Base-by-base conservation (phyloP, 2,329 filamentous ascomycete genomes). In the Aspergillus japonicus region DNA sequence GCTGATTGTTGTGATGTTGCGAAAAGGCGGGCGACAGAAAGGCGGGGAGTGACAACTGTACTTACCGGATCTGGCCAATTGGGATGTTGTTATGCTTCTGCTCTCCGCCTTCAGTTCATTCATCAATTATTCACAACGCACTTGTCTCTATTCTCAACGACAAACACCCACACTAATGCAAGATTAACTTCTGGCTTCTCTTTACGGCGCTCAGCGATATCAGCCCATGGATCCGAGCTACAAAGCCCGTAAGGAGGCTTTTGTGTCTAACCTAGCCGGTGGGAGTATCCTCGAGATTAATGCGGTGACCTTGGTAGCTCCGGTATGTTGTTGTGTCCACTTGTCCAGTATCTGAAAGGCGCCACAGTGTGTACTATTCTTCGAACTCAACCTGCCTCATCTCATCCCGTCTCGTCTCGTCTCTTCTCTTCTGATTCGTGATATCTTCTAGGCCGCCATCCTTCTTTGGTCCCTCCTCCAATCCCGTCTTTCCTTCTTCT, bases 161-260 rank as follows among this genome's bases (percentile, higher is more conserved):
- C 16, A 23, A 14, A 16, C 10, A 33, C 12, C 11, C 24, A n/a
- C 26, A 48, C 42, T 55, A 23, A 55, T 55, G 42, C 53, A 35
- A 55, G 53, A 33, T 48, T 55, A 31, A 39, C 42, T 55, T 29
- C 35, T 31, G 24, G 12, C 53, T 31, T 16, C 14, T 55, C 42
- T 48, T n/a, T 26, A 35, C 24, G 21, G 35, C 42, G 5, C 16
- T 11, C 21, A n/a, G 8, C 24, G 26, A 12, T 47, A 29, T 33
- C 42, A 70, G 54, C 8, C 4, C n/a, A 77, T 76, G 76, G 73
- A 75, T 48, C 66, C 72, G 56, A 88, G 83, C 77, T 96, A 97
- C 82, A 99, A 97, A 79, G 86, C 89, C 70, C 83, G 89, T 67
- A 99, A 99, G 80, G 93, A 96, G 81, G 92, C 92, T 72, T 96